Base-by-base conservation (phyloP, 805 yeast genomes). In the Zygosaccharomyces bailii region DNA sequence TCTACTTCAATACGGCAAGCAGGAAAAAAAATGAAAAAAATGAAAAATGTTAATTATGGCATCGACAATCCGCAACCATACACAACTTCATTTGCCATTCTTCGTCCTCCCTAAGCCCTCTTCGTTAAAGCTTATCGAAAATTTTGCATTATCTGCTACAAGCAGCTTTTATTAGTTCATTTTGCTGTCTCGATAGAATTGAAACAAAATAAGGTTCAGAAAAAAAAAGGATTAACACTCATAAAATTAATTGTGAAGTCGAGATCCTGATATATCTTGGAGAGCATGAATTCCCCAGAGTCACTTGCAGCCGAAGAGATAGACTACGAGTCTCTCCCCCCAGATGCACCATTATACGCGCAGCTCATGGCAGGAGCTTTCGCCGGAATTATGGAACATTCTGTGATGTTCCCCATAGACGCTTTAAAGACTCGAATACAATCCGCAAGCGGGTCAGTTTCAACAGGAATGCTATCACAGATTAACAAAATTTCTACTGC, bases 361-460 rank as follows among this genome's bases (percentile, higher is more conserved):
- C 95, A 90, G 61, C 74, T 91, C 49, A 61, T 79, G 9, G 98
- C 98, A 1, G 99, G 99, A 8, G 98, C 97, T 0, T 86, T 89
- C 68, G 98, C 99, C n/a, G 99, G 99, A 20, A 87, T 93, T 45
- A 87, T 91, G 97, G 99, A 91, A 64, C 99, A 91, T 67, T 82
- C 96, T 1, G 88, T 91, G 35, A 88, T 91, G 96, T 91, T 82
- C 63, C 99, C 99, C 1, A 80, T 91, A 32, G 99, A 91, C 64
- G 91, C 95, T n/a, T 77, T 91, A 55, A 91, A 91, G 71, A 93
- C 98, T 4, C 74, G 99, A 60, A 87, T 91, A 91, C 99, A 91
- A 64, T 55, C 61, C 1, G 46, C 58, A 1, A 74, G 81, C 16
- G 48, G 50, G 10, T 36, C 51, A 4, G 42, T 50, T 2, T 51